Conservation (phyloP, 139 green algal genomes). For the Closterium sp. region DNA sequence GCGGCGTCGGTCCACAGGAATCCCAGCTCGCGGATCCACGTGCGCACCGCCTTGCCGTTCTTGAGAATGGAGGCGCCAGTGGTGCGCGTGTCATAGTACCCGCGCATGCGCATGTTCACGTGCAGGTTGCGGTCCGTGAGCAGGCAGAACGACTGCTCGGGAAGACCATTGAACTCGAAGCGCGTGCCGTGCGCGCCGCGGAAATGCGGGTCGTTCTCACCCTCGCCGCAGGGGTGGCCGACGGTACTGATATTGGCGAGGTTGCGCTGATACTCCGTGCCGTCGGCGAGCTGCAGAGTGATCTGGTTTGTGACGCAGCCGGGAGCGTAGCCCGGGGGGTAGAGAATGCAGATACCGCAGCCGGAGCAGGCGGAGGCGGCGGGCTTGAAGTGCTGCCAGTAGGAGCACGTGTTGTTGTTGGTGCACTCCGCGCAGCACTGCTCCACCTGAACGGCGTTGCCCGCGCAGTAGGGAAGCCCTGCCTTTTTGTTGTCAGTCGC, state of each 20-base stretch:
- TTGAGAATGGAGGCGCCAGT: neutral
- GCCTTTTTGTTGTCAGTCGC: too few relatives aligned
- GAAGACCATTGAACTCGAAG: too few relatives aligned
- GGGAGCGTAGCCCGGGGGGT: neutral
- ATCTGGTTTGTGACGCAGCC: neutral
- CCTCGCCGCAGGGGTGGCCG: constrained; percentile 8
- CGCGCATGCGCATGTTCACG: neutral
- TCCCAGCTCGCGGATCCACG: neutral
- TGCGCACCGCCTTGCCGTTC: neutral
- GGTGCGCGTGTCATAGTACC: neutral
- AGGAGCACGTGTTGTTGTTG: neutral
- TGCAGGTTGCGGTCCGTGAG: too few relatives aligned
- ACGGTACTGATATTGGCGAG: neutral
- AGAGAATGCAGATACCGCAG: neutral
- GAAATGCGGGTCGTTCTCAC: neutral
- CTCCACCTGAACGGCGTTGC: neutral
- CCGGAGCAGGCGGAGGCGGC: neutral
- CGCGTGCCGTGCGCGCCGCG: too few relatives aligned
- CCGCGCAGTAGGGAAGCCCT: neutral
- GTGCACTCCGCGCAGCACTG: neutral
- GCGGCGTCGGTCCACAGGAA: neutral
- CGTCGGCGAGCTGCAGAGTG: neutral
- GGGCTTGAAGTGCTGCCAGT: constrained; percentile 5
- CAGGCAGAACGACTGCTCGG: too few relatives aligned
- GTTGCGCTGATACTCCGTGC: neutral